Percentiles rank a stretch among this genome's conserved stretches.
These are phyloP conservation scores for Irineochytrium annulatum DNA, from an alignment of 192 early-diverging fungal genomes.

Conservation along the genomic window DNA sequence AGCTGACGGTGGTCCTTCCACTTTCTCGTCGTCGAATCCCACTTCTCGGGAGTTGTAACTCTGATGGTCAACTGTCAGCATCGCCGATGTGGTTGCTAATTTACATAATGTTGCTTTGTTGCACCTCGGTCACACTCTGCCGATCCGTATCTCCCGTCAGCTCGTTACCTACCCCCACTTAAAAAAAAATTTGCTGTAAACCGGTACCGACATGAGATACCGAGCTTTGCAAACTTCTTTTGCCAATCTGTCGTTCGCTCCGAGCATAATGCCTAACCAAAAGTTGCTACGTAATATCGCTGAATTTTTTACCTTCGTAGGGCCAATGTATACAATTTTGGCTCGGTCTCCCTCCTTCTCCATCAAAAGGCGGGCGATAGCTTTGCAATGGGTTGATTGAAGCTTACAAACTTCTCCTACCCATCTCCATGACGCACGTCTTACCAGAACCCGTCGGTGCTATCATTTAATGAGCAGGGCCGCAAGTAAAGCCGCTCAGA, in stretches of 20 bases:
- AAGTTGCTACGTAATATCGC: background rate
- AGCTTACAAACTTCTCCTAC: conserved; percentile 21
- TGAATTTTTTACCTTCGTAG: conserved; percentile 45
- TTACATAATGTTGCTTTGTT: conserved; percentile 45
- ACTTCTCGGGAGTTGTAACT: conserved; percentile 77
- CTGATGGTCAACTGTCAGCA: conserved; percentile 19
- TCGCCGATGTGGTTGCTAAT: background rate
- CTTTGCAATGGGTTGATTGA: conserved; percentile 1
- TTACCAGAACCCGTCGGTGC: conserved; percentile 71
- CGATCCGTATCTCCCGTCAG: conserved; percentile 64
- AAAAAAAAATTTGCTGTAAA: background rate
- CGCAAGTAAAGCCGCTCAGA: background rate
- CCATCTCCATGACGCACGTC: conserved; percentile 60
- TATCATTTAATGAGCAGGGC: conserved; percentile 33
- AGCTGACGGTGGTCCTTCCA: conserved; percentile 30
- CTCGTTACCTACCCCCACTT: conserved; percentile 41
- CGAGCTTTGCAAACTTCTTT: conserved; percentile 47
- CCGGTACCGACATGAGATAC: conserved; percentile 32
- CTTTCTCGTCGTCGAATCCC: conserved; percentile 66
- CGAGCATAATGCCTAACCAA: conserved; percentile 51
- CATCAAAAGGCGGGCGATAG: conserved; percentile 29
- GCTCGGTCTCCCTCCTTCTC: conserved; percentile 26
- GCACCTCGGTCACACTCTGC: conserved; percentile 37
- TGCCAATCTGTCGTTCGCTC: conserved; percentile 62
- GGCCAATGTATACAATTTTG: conserved; percentile 64